These are phyloP conservation scores for Isochrysis galbana DNA, from an alignment of 78 protist genomes.

Conservation along the genomic window DNA sequence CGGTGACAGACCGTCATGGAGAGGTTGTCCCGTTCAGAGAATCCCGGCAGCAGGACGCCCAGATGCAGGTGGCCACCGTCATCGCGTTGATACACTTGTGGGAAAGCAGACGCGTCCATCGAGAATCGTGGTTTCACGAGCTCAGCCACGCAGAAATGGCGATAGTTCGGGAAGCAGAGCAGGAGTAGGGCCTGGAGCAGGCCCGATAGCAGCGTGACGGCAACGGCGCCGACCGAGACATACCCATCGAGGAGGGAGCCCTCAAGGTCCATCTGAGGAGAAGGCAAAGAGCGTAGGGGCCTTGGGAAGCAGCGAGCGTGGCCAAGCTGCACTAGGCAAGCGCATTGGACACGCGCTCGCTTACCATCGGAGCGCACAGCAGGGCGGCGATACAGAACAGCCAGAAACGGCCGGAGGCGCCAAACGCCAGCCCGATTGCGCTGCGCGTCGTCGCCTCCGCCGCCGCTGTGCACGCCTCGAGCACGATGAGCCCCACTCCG, in stretches of 20 bases:
- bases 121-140: neutral
- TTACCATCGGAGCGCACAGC: neutral
- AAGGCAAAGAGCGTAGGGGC: neutral
- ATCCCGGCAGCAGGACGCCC: neutral
- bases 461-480: neutral
- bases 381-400: neutral
- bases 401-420: neutral
- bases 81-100: neutral
- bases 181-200: neutral
- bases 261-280: neutral
- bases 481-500: neutral
- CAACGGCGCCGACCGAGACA: neutral
- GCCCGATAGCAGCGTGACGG: neutral
- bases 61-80: neutral
- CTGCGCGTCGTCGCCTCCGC: neutral
- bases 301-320: neutral
- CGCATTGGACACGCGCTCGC: too few species aligned
- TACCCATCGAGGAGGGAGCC: neutral
- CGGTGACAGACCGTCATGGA: neutral
- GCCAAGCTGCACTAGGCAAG: neutral
- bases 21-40: neutral
- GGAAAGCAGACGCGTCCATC: neutral
- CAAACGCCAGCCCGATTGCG: neutral
- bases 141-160: neutral
- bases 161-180: neutral